Evolutionary conservation across 768 basidiomycete genomes (phyloP), one percentile per base, ranked within the genome.

Genomic region (Rhodotorula kratochvilovae): DNA sequence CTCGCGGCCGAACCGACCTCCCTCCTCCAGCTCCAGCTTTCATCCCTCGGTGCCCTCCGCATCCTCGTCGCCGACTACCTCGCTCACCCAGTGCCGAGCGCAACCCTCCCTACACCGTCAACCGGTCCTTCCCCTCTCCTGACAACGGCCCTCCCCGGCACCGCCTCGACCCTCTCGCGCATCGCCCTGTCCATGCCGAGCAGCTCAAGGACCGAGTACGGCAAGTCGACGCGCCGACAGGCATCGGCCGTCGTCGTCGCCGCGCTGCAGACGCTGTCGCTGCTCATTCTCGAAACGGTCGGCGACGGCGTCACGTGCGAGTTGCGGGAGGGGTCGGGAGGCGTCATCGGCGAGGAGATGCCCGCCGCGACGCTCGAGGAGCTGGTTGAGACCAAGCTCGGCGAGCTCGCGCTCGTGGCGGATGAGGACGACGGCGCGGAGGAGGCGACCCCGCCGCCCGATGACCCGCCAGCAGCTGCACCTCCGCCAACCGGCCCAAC

Each of bases 241-340:
- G 63, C 63, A 0, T 70, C 69, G 6, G 0, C 35, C 12, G 73
- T 69, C 7, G n/a, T 75, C 35, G 57, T 66, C 5, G 80, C 81
- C 10, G 83, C 88, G 7, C 82, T 92, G 16, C 77, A 80, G 19
- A 85, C 88, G 25, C 84, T 92, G 81, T 82, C 84, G 71, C 72
- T 78, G 15, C 80, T 83, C 50, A 84, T 90, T 51, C 78, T 87
- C 19, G 82, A 83, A 56, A 84, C 88, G 6, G 82, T 91, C 31
- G 86, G 87, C 12, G 89, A 93, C 71, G 84, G 85, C 15, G 82
- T 88, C 21, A 92, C 90, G 75, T 79, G 85, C 25, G 80, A 80
- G 55, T 86, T 88, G 51, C 88, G 89, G 10, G 17, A 29, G 11
- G 42, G 29, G 29, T 29, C 27, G 15, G 6, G 8, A 90, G 33